Evolutionary conservation across 495 filamentous ascomycete genomes (phyloP), one percentile per base, ranked within the genome.

Genomic region (Hyaloscypha variabilis): DNA sequence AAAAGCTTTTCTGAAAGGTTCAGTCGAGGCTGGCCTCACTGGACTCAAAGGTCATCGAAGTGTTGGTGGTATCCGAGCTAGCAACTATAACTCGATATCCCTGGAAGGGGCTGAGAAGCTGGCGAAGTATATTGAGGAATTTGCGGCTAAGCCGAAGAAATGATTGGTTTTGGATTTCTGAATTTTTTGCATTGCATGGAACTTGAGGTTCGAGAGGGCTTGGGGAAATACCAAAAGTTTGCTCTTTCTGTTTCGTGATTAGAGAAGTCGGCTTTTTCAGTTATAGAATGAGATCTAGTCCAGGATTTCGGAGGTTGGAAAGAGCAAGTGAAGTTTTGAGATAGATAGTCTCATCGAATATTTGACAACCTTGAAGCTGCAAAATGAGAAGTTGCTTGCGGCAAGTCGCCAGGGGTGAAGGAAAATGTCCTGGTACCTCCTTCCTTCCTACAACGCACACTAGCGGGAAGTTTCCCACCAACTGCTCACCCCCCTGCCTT

Each of bases 1-100:
- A 76, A 93, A 93, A 75, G 79, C 76, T 17, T 97, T 97, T 77
- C 76, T 97, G 59, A 83, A 85, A 58, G 88, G 89, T 28, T 90
- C 90, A 13, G 85, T 87, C 39, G 78, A 81, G 69, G 77, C 76
- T 42, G 82, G 85, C 13, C 76, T 96, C 49, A 81, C 82, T 34
- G 92, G 92, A 14, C 75, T 95, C 69, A 95, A 94, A 77, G 92
- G 91, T 0, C 91, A 96, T 76, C 79, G 92, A 62, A 91, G 88
- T 65, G 89, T 96, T 2, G 90, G 58, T 34, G 54, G 91, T 64
- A 87, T 90, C 59, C 78, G 86, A 23, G 81, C 83, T 36, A 83
- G 77, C 67, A 88, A 87, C 66, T 90, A 89, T 76, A 91, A 90
- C 73, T 87, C 87, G 8, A 82, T 91, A 51, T 71, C 85, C 2